Evolutionary conservation across 768 basidiomycete genomes (phyloP).

Genomic region (Leccinum subgranulosum): DNA sequence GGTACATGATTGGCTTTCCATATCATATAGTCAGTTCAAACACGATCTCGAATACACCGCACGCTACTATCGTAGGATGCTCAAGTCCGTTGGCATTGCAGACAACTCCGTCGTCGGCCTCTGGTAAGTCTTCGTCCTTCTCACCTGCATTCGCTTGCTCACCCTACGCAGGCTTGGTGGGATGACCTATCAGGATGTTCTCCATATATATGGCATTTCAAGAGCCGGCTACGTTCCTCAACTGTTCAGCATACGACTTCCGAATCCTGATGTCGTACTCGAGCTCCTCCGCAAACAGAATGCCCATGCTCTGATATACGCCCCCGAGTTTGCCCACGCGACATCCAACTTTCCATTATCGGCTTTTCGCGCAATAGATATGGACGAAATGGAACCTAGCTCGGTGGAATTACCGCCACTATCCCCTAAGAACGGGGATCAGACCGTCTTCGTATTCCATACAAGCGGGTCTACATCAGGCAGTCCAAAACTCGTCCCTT

Average conservation of each 20-base stretch:
- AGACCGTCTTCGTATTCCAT: constrained; percentile 68
- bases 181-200: constrained; percentile 64
- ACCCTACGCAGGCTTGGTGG: constrained; percentile 58
- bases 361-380: constrained; percentile 42
- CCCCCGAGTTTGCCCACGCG: constrained; percentile 49
- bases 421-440: constrained; percentile 34
- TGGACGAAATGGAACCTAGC: constrained; percentile 36
- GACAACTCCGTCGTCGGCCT: constrained; percentile 64
- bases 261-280: constrained; percentile 66
- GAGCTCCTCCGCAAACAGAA: constrained; percentile 63
- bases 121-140: constrained; percentile 48
- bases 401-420: constrained; percentile 43
- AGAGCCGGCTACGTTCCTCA: constrained; percentile 78
- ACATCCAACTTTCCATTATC: constrained; percentile 48
- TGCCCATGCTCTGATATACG: constrained; percentile 64
- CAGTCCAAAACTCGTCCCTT: constrained; percentile 74
- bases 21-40: constrained; percentile 65
- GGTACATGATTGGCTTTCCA: constrained; percentile 52
- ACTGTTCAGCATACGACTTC: constrained; percentile 73
- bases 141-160: constrained; percentile 2
- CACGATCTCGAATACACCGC: constrained; percentile 64
- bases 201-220: constrained; percentile 73
- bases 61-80: constrained; percentile 55
- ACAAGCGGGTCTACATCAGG: constrained; percentile 84
- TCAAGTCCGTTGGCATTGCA: constrained; percentile 45